Evolutionary conservation across 2,329 filamentous ascomycete species (phyloP), one percentile per base, ranked within the genome.

Genomic region (Cylindrodendrum hubeiense): DNA sequence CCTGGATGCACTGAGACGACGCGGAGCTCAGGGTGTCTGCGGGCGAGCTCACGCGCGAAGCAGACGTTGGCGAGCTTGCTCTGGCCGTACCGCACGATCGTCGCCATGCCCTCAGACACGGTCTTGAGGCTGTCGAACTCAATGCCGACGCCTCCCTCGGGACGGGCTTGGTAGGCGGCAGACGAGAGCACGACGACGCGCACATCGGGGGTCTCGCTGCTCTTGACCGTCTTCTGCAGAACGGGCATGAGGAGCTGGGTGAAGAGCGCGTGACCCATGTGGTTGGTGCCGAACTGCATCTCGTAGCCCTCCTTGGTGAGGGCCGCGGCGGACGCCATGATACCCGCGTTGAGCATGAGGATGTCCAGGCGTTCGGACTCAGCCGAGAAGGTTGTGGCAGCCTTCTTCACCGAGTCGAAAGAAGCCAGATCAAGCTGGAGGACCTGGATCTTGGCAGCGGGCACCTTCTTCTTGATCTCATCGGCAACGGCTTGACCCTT

Each of bases 241-340:
- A 70, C 22, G 2, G 77, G 78, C 13, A 77, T 49, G 2, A 85
- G 72, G 4, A 81, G 76, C 59, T 80, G 79, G 9, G 78, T 77
- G 10, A 86, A 75, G 4, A 83, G 77, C 6, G 83, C 82, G 57
- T 85, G 83, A n/a, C 83, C 83, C 37, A 86, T 66, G 67, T 86
- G 83, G 62, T 87, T 87, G 2, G 79, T 83, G 1, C 80, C 83
- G 62, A 86, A 84, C 61, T 85, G 81, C 13, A 82, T 67, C 67
- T 87, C 85, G 63, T 84, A 86, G 13, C 84, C 83, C 19, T 86
- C 61, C 19, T 64, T 30, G 9, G 61, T 64, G 8, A 47, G 28
- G 6, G 26, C 61, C 13, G 37, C 49, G 2, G 61, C 34, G 4
- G 41, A 22, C n/a, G 61, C 55, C 61, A 64, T 64, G 7, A 64